phyloP scores from a whole-genome alignment of 1,284 basidiomycete species.

The Marasmius fiardii region DNA sequence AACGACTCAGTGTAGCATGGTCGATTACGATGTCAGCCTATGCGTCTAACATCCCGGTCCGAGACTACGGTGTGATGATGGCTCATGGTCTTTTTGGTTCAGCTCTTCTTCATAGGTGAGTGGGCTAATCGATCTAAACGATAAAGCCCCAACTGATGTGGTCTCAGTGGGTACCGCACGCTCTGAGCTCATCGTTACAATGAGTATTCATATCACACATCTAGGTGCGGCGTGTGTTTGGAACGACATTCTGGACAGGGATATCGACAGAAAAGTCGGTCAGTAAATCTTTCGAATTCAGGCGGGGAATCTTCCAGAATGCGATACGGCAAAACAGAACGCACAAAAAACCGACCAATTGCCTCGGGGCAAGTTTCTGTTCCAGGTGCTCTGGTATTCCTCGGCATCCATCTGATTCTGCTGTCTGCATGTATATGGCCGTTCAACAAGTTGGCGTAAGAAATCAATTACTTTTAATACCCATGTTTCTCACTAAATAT shows the following conservation, averaged over 20 bases:
- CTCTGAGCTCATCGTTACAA: background rate
- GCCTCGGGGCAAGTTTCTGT: constrained; percentile 8
- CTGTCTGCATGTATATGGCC: constrained; percentile 4
- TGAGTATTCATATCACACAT: background rate
- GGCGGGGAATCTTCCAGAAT: background rate
- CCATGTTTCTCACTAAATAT: background rate
- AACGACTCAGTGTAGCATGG: constrained; percentile 3
- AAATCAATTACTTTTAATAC: constrained; percentile 11
- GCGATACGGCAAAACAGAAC: constrained; percentile 5
- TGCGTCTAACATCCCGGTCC: constrained; percentile 1
- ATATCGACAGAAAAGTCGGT: constrained; percentile 13
- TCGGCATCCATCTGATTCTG: constrained; percentile 6
- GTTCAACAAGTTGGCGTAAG: constrained; percentile 36
- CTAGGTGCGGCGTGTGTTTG: constrained; percentile 11
- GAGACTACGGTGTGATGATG: constrained; percentile 4
- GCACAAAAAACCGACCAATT: constrained; percentile 13
- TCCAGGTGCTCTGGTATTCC: constrained; percentile 7
- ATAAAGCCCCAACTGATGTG: background rate
- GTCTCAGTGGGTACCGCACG: background rate
- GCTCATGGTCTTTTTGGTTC: constrained; percentile 10
- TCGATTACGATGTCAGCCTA: constrained; percentile 6
- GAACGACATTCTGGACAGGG: constrained; percentile 13
- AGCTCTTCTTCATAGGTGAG: constrained; percentile 12
- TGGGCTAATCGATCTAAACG: background rate
- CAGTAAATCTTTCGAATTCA: background rate